phyloP scores from a whole-genome alignment of 768 basidiomycete species.

The Boletus tylopilopsis region DNA sequence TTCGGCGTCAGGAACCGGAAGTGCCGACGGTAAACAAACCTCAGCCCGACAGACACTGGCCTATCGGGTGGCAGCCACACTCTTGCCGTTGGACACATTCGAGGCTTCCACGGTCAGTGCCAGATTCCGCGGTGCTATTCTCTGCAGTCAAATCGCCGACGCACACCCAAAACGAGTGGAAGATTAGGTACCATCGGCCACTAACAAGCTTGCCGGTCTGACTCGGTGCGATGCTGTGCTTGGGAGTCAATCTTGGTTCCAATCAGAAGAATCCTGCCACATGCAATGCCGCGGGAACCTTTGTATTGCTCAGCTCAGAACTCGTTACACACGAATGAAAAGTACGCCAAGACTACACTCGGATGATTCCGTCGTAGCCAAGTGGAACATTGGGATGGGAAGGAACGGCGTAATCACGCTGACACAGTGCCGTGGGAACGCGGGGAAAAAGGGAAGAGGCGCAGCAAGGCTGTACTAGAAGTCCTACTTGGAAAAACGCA shows the following conservation, averaged over 20 bases:
- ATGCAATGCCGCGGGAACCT: too few species aligned
- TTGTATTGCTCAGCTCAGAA: too few species aligned
- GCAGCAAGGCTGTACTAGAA: slow-evolving; percentile 8
- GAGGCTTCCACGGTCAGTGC: background rate
- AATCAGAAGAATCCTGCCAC: slow-evolving; percentile 6
- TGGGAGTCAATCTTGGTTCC: background rate
- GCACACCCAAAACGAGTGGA: background rate
- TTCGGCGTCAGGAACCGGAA: background rate
- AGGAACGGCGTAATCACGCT: too few species aligned
- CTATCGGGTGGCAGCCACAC: slow-evolving; percentile 5
- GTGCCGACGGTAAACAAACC: slow-evolving; percentile 8
- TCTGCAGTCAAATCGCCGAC: background rate
- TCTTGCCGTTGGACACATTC: background rate
- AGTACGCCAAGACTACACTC: too few species aligned
- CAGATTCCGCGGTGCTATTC: background rate
- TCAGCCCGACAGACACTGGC: slow-evolving; percentile 1
- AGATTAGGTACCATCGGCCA: slow-evolving; percentile 12
- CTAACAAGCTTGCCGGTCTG: slow-evolving; percentile 14
- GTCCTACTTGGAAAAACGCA: background rate
- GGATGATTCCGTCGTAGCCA: too few species aligned
- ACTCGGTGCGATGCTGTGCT: slow-evolving; percentile 9
- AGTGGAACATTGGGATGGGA: too few species aligned
- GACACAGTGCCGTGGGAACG: slow-evolving; percentile 1
- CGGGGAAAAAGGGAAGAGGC: background rate
- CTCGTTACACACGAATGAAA: too few species aligned